phyloP scores from a whole-genome alignment of 2,329 filamentous ascomycete genomes.

The Dactylellina haptotyla region DNA sequence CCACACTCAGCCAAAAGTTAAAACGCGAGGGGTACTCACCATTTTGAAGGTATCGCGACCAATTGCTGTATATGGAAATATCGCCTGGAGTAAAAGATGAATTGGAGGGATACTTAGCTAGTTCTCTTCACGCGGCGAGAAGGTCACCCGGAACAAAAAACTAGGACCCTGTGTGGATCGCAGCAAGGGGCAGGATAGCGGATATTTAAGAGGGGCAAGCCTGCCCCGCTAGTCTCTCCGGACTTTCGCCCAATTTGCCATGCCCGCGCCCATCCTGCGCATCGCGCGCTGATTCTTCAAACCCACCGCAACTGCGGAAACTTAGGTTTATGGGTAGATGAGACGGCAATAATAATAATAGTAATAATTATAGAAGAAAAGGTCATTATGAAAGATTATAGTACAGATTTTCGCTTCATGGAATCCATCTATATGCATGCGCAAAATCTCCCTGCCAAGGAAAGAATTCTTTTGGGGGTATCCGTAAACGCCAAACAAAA shows the following conservation, averaged over 20 bases:
- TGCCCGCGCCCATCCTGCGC: constrained; percentile 27
- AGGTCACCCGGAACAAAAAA: constrained; percentile 18
- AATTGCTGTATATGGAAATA: neutral
- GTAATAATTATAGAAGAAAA: neutral
- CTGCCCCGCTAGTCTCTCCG: constrained; percentile 30
- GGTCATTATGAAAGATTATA: constrained; percentile 2
- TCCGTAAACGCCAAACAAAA: constrained; percentile 50
- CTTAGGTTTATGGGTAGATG: too few relatives aligned
- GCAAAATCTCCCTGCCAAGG: neutral
- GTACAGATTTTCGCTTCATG: constrained; percentile 40
- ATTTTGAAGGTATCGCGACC: neutral
- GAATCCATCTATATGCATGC: constrained; percentile 22
- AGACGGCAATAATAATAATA: neutral
- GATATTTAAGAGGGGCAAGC: constrained; percentile 41
- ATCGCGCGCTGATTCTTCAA: constrained; percentile 29
- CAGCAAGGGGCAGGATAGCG: constrained; percentile 16
- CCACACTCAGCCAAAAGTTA: neutral
- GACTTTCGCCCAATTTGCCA: constrained; percentile 14
- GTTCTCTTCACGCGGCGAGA: neutral
- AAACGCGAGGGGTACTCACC: constrained; percentile 7
- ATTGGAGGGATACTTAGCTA: neutral
- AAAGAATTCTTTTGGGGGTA: constrained; percentile 46
- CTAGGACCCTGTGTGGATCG: constrained; percentile 1
- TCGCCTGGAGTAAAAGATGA: neutral
- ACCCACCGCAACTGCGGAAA: neutral